phyloP scores from a whole-genome alignment of 2,329 filamentous ascomycete genomes.

The Diaporthe sp. region DNA sequence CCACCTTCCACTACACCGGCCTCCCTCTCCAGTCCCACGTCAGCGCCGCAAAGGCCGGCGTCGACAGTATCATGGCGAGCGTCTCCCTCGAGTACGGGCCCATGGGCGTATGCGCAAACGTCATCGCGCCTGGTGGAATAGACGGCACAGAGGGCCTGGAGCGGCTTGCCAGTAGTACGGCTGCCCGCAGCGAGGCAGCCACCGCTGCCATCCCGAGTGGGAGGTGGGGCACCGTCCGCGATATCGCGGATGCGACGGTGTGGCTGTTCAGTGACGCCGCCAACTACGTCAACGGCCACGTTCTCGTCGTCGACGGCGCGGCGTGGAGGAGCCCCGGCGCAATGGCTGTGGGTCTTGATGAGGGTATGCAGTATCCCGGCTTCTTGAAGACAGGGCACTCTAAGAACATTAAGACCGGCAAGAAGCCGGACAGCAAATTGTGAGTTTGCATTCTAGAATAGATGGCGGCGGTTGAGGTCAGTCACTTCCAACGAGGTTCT shows the following conservation, averaged over 20 bases:
- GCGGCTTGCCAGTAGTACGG: slow-evolving; percentile 63
- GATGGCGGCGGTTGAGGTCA: not conserved
- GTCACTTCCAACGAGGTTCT: not conserved
- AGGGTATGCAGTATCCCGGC: slow-evolving; percentile 66
- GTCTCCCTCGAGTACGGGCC: slow-evolving; percentile 93
- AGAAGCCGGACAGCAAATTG: slow-evolving; percentile 50
- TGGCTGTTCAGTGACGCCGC: slow-evolving; percentile 90
- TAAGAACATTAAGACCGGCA: slow-evolving; percentile 56
- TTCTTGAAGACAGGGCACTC: slow-evolving; percentile 59
- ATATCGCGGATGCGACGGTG: slow-evolving; percentile 93
- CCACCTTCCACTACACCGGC: slow-evolving; percentile 91
- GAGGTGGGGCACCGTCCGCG: slow-evolving; percentile 82
- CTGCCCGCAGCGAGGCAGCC: slow-evolving; percentile 51
- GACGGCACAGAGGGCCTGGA: slow-evolving; percentile 85
- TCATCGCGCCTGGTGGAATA: slow-evolving; percentile 91
- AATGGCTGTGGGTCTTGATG: slow-evolving; percentile 61
- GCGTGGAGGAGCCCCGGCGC: slow-evolving; percentile 68
- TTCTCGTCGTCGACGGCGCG: slow-evolving; percentile 79
- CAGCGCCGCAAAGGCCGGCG: slow-evolving; percentile 89
- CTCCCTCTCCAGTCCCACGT: slow-evolving; percentile 90
- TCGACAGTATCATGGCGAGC: slow-evolving; percentile 86
- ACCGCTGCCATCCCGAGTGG: slow-evolving; percentile 76
- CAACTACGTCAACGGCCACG: slow-evolving; percentile 87
- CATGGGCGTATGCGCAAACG: slow-evolving; percentile 86
- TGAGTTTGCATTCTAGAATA: slow-evolving; percentile 5